These are phyloP conservation scores for Trichomonas gallinae DNA, from an alignment of 208 protist genomes.

Conservation along the genomic window DNA sequence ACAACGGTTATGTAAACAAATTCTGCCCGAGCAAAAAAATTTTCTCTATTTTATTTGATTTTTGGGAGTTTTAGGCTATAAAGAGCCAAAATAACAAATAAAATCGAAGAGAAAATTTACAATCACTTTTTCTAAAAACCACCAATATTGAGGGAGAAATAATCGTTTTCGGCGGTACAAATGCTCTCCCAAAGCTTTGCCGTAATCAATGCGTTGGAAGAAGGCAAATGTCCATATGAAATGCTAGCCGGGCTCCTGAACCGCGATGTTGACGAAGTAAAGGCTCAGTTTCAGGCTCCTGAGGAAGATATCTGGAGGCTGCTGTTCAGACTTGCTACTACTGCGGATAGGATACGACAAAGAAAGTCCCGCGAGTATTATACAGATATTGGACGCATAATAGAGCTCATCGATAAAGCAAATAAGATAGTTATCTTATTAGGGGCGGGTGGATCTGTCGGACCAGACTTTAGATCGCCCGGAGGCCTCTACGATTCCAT, in stretches of 20 bases:
- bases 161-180: not conserved
- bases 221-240: not conserved
- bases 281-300: not conserved
- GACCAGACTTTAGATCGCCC: not conserved
- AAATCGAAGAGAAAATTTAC: no score
- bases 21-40: no score
- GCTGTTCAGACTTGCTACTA: not conserved
- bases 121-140: no score
- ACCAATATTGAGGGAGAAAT: not conserved
- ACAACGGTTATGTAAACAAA: no score
- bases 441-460: not conserved
- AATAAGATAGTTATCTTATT: not conserved
- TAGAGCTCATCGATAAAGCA: not conserved
- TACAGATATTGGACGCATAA: not conserved
- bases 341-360: not conserved
- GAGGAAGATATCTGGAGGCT: not conserved
- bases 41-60: no score
- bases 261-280: not conserved
- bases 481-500: not conserved
- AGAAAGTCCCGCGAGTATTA: not conserved
- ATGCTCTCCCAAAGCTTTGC: not conserved
- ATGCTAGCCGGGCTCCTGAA: not conserved
- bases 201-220: not conserved
- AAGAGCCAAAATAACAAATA: no score
- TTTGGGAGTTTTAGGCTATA: no score